phyloP scores from a whole-genome alignment of 257 asterid genomes.

The Solanum clarkiae region DNA sequence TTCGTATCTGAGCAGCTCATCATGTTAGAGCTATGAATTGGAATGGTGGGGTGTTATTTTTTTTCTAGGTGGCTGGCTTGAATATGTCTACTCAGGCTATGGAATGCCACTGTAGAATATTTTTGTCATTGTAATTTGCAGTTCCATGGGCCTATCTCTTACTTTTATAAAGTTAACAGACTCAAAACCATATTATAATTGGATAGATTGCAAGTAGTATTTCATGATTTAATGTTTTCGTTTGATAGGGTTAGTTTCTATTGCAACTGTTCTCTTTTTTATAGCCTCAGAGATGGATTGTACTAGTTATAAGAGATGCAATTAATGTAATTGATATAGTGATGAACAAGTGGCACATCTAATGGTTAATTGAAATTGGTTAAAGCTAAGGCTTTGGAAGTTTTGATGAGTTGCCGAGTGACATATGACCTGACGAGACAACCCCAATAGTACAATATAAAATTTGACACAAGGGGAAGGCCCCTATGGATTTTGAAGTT shows the following conservation, averaged over 20 bases:
- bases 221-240: neutral
- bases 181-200: neutral
- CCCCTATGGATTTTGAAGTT: neutral
- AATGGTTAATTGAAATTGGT: neutral
- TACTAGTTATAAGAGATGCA: neutral
- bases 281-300: neutral
- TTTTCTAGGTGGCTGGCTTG: neutral
- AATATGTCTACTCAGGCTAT: neutral
- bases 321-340: neutral
- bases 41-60: neutral
- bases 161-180: neutral
- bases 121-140: neutral
- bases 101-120: neutral
- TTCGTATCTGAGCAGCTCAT: neutral
- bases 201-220: neutral
- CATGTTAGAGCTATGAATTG: neutral
- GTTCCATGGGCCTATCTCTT: neutral
- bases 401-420: neutral
- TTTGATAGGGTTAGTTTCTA: neutral
- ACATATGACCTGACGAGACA: neutral
- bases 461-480: neutral
- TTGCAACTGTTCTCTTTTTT: neutral
- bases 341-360: neutral
- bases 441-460: neutral
- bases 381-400: neutral